A percentile compares a stretch with the other conserved stretches of the same genome.
Evolutionary conservation across 331 rosid genomes (phyloP).

Genomic region (Stylosanthes scabra): DNA sequence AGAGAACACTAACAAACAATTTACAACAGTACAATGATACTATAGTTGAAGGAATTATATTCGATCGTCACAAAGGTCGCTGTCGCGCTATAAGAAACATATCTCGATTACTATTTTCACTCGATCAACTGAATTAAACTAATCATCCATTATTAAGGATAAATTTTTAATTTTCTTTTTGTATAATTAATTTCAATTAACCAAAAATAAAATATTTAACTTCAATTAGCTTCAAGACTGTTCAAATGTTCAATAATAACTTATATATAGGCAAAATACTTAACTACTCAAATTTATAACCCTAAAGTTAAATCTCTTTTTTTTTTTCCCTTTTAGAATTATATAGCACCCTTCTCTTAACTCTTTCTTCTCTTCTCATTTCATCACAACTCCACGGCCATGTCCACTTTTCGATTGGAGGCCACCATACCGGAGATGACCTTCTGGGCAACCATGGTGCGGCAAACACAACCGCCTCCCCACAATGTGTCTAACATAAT

Average conservation of each 20-base stretch:
- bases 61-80: too few species aligned
- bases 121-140: neutral
- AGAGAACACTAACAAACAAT: too few species aligned
- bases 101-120: too few species aligned
- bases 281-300: neutral
- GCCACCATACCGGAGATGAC: too few species aligned
- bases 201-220: slow-evolving; percentile 14
- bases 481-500: slow-evolving; percentile 51
- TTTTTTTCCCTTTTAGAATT: neutral
- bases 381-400: neutral
- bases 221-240: slow-evolving; percentile 30
- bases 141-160: neutral
- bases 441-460: neutral
- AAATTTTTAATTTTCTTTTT: slow-evolving; percentile 13
- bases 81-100: too few species aligned
- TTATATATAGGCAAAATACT: neutral
- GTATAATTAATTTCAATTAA: slow-evolving; percentile 24
- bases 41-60: too few species aligned
- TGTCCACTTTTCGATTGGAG: slow-evolving; percentile 33
- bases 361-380: slow-evolving; percentile 2
- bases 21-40: too few species aligned
- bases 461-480: neutral
- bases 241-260: too few species aligned
- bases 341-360: neutral
- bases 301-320: slow-evolving; percentile 1